Evolutionary conservation across 1,139 yeast species (phyloP).

Genomic region (Magnusiomyces sp.): DNA sequence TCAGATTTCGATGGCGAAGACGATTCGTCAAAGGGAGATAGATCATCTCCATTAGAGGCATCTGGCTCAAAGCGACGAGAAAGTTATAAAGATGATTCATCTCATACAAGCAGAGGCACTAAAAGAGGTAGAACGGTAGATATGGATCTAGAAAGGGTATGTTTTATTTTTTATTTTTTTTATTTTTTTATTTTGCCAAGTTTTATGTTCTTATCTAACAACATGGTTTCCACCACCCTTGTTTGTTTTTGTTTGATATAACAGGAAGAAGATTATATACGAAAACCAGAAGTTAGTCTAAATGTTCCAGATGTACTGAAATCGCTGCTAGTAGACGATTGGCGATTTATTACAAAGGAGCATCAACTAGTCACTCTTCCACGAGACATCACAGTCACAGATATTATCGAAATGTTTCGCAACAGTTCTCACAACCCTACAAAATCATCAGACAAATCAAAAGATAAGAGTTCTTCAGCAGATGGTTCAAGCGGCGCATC

Average conservation of each 20-base stretch:
- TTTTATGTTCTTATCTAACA: background rate
- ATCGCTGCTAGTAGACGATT: slow-evolving; percentile 73
- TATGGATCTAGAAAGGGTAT: slow-evolving; percentile 30
- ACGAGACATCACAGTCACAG: slow-evolving; percentile 41
- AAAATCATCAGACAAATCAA: background rate
- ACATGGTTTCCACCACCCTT: too few species aligned
- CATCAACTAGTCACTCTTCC: slow-evolving; percentile 62
- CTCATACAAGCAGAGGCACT: slow-evolving; percentile 12
- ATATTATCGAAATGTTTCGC: slow-evolving; percentile 44
- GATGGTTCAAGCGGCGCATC: slow-evolving; percentile 13
- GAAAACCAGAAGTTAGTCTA: slow-evolving; percentile 44
- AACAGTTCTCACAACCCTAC: slow-evolving; percentile 7
- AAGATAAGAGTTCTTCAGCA: background rate
- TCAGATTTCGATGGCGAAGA: slow-evolving; percentile 10
- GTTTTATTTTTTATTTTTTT: background rate
- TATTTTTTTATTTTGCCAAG: background rate
- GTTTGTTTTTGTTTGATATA: background rate
- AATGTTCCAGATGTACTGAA: slow-evolving; percentile 60
- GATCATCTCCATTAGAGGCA: background rate
- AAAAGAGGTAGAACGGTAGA: slow-evolving; percentile 34
- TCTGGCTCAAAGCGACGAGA: slow-evolving; percentile 2
- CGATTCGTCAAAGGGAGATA: slow-evolving; percentile 1
- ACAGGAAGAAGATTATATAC: slow-evolving; percentile 33
- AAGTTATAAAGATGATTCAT: slow-evolving; percentile 9
- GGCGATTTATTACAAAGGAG: slow-evolving; percentile 84